phyloP scores from a whole-genome alignment of 2,329 filamentous ascomycete species.

The Fusarium gaditjirri region DNA sequence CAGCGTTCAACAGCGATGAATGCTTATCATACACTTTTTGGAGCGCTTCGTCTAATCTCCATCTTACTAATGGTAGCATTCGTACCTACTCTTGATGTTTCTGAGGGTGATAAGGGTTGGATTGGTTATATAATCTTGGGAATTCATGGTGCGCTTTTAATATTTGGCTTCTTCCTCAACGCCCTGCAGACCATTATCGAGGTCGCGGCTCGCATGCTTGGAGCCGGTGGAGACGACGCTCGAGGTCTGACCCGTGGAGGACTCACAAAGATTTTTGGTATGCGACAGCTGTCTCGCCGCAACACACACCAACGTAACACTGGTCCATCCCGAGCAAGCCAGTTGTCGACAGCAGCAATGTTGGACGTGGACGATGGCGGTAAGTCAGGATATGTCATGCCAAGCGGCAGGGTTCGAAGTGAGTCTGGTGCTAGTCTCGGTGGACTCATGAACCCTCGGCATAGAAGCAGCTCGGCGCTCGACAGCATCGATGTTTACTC shows the following conservation, averaged over 20 bases:
- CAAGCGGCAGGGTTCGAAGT: slow-evolving; percentile 66
- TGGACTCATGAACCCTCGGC: slow-evolving; percentile 57
- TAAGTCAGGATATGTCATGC: slow-evolving; percentile 68
- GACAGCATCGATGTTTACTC: slow-evolving; percentile 62
- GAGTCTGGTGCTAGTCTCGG: slow-evolving; percentile 70
- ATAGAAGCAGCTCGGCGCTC: slow-evolving; percentile 65
- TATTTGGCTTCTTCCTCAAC: slow-evolving; percentile 94
- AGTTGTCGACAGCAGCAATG: slow-evolving; percentile 85
- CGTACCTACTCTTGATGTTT: slow-evolving; percentile 81
- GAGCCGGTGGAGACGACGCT: slow-evolving; percentile 80
- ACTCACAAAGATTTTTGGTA: slow-evolving; percentile 89
- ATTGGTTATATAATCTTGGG: slow-evolving; percentile 92
- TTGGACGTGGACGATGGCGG: slow-evolving; percentile 74
- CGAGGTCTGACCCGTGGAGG: slow-evolving; percentile 80
- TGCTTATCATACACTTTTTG: slow-evolving; percentile 88
- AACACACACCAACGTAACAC: slow-evolving; percentile 68
- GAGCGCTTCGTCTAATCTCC: slow-evolving; percentile 78
- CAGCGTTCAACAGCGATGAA: slow-evolving; percentile 96
- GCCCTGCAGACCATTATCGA: slow-evolving; percentile 91
- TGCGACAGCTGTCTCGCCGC: slow-evolving; percentile 85
- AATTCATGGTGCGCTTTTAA: slow-evolving; percentile 83
- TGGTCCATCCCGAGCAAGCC: slow-evolving; percentile 78
- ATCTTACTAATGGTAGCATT: slow-evolving; percentile 85
- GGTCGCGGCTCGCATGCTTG: slow-evolving; percentile 82
- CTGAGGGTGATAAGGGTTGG: slow-evolving; percentile 87